Evolutionary conservation across 345 rosid species (phyloP).

Genomic region (Aurinia saxatilis): DNA sequence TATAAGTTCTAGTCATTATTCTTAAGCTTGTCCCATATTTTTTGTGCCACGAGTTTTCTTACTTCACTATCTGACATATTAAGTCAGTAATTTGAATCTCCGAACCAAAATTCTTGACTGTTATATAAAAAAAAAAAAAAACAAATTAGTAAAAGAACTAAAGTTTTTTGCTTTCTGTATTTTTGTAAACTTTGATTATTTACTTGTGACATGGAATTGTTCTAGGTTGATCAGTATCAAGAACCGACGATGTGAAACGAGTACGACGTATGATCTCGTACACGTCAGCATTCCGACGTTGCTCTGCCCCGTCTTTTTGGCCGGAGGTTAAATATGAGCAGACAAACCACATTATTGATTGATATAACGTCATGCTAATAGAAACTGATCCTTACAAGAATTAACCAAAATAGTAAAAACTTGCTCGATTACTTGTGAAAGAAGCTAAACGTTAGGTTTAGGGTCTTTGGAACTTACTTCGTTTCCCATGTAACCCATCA

Average conservation of each 20-base stretch:
- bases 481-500: constrained; percentile 99
- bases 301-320: constrained; percentile 85
- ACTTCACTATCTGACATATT: constrained; percentile 66
- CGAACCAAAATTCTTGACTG: constrained; percentile 98
- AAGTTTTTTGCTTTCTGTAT: too few species aligned
- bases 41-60: constrained; percentile 63
- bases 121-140: constrained; percentile 4
- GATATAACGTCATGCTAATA: constrained; percentile 87
- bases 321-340: constrained; percentile 98
- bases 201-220: constrained; percentile 94
- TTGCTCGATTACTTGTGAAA: neutral
- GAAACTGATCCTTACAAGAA: constrained; percentile 93
- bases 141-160: neutral
- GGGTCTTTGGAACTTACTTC: constrained; percentile 41
- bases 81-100: constrained; percentile 92
- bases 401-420: neutral
- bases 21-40: constrained; percentile 74
- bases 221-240: constrained; percentile 64
- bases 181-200: constrained; percentile 19
- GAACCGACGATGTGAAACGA: constrained; percentile 58
- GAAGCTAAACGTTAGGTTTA: constrained; percentile 22
- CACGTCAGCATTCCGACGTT: constrained; percentile 87
- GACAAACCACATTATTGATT: constrained; percentile 89
- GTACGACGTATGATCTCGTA: constrained; percentile 76
- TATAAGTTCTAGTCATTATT: too few species aligned